Percentiles rank a stretch among this genome's conserved stretches.
Evolutionary conservation across 2,329 filamentous ascomycete genomes (phyloP).

Genomic region (Fusarium pseudograminearum): DNA sequence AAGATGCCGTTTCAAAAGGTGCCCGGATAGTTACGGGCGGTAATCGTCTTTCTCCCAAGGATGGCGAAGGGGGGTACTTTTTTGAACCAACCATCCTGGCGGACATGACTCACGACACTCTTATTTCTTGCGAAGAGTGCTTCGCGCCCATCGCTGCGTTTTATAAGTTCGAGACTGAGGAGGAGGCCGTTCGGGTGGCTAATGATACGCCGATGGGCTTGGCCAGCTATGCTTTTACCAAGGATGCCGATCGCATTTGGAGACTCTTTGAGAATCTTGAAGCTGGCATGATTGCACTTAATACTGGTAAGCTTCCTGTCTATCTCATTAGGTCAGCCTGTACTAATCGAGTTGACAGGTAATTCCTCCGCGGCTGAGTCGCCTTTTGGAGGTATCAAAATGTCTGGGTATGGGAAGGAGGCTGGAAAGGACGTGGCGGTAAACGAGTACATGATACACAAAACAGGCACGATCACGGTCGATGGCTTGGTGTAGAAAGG

Average conservation of each 20-base stretch:
- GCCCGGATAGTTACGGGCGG: conserved; percentile 21
- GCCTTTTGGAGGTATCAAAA: conserved; percentile 48
- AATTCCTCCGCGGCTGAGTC: conserved; percentile 53
- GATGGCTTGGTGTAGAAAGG: background rate
- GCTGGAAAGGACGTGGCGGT: conserved; percentile 58
- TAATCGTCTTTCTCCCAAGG: background rate
- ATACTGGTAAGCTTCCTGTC: background rate
- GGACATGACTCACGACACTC: conserved; percentile 11
- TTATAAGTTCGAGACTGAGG: conserved; percentile 34
- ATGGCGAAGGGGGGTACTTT: conserved; percentile 20
- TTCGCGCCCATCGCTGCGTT: conserved; percentile 33
- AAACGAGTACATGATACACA: conserved; percentile 58
- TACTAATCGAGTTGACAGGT: background rate
- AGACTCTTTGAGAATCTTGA: conserved; percentile 34
- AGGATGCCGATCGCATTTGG: conserved; percentile 23
- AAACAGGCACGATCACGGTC: conserved; percentile 46
- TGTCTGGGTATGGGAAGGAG: conserved; percentile 39
- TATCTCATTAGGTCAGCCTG: background rate
- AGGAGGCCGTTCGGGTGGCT: conserved; percentile 19
- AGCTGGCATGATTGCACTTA: conserved; percentile 37
- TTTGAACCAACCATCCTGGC: conserved; percentile 35
- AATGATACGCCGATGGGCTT: conserved; percentile 36
- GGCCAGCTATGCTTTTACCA: conserved; percentile 33
- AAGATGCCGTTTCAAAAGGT: conserved; percentile 25
- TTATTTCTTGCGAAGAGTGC: conserved; percentile 25